Base-by-base conservation (phyloP, 495 filamentous ascomycete genomes). In the Xylaria telfairii region DNA sequence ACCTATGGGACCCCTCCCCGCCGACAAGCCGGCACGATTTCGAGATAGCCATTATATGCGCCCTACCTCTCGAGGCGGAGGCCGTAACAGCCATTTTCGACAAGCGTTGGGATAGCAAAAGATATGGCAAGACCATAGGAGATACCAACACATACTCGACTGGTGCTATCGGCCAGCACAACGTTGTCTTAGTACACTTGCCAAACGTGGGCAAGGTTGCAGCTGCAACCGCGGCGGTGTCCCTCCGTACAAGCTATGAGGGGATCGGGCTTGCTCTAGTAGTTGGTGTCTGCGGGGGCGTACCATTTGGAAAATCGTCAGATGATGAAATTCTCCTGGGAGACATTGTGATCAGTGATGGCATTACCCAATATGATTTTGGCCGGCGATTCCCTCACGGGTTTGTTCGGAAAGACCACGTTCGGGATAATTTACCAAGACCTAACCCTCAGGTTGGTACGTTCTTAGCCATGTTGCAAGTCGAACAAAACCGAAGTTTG, bases 1-100 rank as follows among this genome's bases (percentile, higher is more conserved):
- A n/a, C n/a, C n/a, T n/a, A n/a, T n/a, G n/a, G n/a, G n/a, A n/a
- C n/a, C n/a, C n/a, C n/a, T n/a, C n/a, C n/a, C n/a, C n/a, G n/a
- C n/a, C n/a, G n/a, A n/a, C n/a, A n/a, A n/a, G n/a, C n/a, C n/a
- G n/a, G n/a, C n/a, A n/a, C n/a, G 63, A 73, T 2, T 78, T 78
- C 56, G 71, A 80, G 17, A 76, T 82, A n/a, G 81, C 75, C 32
- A 77, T 83, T n/a, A 74, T 82, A 9, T 81, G 80, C 62, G 81
- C 81, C 1, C 71, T 83, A 10, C 68, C 73, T 5, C 72, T 75
- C 3, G 81, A 83, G 65, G 74, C 61, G 41, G 70, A 81, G 26
- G 82, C 82, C 34, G 77, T 79, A 4, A 10, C 4, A 1, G 24
- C 65, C 3, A 32, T 71, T 21, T 66, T 77, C 77, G 41, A 61